A percentile compares a stretch with the other conserved stretches of the same genome.
phyloP scores from a whole-genome alignment of 176 grass and related monocot species.

The Carex myosuroides region DNA sequence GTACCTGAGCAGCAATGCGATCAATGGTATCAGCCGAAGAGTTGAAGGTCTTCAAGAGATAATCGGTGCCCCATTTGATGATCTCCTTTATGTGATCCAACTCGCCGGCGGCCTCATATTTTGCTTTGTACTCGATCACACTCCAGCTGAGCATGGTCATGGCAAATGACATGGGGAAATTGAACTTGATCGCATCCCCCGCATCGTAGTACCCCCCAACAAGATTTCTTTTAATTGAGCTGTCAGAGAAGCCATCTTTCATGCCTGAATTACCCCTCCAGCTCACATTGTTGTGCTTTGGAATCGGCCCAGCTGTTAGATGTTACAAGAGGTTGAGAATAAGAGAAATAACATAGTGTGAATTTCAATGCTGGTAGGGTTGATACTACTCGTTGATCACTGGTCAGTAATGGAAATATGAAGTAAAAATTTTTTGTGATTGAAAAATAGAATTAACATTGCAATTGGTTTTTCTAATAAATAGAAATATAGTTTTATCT shows the following conservation, averaged over 20 bases:
- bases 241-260: constrained; percentile 83
- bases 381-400: background rate
- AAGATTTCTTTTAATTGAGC: constrained; percentile 42
- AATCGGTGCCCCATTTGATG: constrained; percentile 89
- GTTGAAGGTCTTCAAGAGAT: constrained; percentile 92
- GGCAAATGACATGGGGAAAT: constrained; percentile 89
- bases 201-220: constrained; percentile 84
- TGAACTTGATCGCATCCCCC: constrained; percentile 94
- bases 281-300: constrained; percentile 77
- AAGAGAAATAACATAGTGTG: constrained; percentile 7
- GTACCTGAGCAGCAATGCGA: constrained; percentile 62
- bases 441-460: background rate
- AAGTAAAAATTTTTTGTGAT: background rate
- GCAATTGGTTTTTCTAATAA: background rate
- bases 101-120: constrained; percentile 72
- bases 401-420: background rate
- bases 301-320: constrained; percentile 56
- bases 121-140: constrained; percentile 83
- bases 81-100: constrained; percentile 66
- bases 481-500: background rate
- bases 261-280: constrained; percentile 86
- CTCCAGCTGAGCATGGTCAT: constrained; percentile 99
- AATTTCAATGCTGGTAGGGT: background rate
- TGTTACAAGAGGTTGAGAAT: constrained; percentile 6
- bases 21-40: constrained; percentile 74